Evolutionary conservation across 768 basidiomycete species (phyloP), one percentile per base, ranked within the genome.

Genomic region (Termitomyces heimii): DNA sequence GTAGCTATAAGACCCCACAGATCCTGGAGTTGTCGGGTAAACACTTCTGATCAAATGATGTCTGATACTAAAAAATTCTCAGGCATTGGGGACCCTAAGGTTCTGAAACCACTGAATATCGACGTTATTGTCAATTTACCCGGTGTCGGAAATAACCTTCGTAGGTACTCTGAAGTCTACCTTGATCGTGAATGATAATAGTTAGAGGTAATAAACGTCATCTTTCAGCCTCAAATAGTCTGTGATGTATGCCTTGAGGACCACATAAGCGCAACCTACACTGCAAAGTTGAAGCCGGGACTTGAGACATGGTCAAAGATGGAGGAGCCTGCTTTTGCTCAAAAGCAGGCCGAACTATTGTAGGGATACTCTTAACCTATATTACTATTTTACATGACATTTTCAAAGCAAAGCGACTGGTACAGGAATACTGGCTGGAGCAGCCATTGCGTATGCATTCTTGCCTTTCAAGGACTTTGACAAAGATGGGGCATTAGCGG

Each of bases 21-120:
- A 32, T 62, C 14, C 29, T 62, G 32, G 61, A 62, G 49, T 31
- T 62, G 5, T 62, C 58, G 3, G 61, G 61, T 62, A 26, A 37
- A 45, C 14, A n/a, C 8, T 18, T 3, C 6, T 9, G 48, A 8
- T 20, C 7, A 10, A 5, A 20, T 20, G n/a, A 9, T 40, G 18
- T 40, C 10, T 40, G 1, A 18, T 40, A 3, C 18, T 39, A 6
- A n/a, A 40, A 2, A 4, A 20, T n/a, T 3, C 6, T 24, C 10
- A 60, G 61, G 58, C 28, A 45, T 62, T 40, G 58, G 61, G 3
- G 61, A 62, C 18, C 34, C 37, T 4, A 9, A 46, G 0, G 16
- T 60, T 1, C 40, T 62, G 20, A n/a, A 55, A 2, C 24, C 24
- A 13, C 45, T 54, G 10, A 56, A 40, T 18, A 57, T 62, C 5